Evolutionary conservation across 2,329 filamentous ascomycete genomes (phyloP).

Genomic region (Beauveria asiatica): DNA sequence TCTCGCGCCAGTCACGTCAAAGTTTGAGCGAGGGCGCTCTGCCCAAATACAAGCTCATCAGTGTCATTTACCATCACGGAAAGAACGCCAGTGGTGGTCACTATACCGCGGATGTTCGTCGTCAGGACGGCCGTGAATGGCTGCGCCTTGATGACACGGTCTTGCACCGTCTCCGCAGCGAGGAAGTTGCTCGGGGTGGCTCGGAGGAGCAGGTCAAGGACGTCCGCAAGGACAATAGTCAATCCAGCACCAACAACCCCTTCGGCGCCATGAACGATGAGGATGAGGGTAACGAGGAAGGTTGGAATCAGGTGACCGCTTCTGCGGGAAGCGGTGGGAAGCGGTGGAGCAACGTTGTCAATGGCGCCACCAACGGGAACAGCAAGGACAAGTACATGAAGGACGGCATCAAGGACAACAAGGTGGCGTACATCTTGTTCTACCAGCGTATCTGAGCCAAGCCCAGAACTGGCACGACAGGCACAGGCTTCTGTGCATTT

Average conservation of each 20-base stretch:
- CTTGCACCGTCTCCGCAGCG: conserved; percentile 73
- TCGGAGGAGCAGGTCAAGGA: conserved; percentile 63
- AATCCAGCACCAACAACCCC: conserved; percentile 50
- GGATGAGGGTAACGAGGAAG: conserved; percentile 56
- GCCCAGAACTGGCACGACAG: not conserved
- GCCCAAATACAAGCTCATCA: conserved; percentile 78
- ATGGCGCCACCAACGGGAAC: conserved; percentile 45
- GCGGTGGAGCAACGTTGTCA: conserved; percentile 58
- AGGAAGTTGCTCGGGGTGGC: conserved; percentile 82
- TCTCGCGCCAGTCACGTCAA: conserved; percentile 64
- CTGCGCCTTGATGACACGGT: conserved; percentile 91
- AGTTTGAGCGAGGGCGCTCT: conserved; percentile 56
- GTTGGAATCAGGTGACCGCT: conserved; percentile 74
- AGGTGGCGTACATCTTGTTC: conserved; percentile 93
- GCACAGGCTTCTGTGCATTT: not conserved
- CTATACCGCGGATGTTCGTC: conserved; percentile 93
- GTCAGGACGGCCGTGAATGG: conserved; percentile 94
- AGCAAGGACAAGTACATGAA: conserved; percentile 49
- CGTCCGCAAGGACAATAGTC: conserved; percentile 17
- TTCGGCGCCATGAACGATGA: conserved; percentile 64
- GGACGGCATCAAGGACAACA: conserved; percentile 76
- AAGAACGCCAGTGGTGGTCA: conserved; percentile 94
- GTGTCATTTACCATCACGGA: conserved; percentile 93
- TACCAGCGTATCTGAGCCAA: conserved; percentile 63
- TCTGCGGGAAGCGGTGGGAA: conserved; percentile 55